A percentile compares a stretch with the other conserved stretches of the same genome.
Conservation (phyloP, 768 basidiomycete species). For the Kwoniella botswanensis region DNA sequence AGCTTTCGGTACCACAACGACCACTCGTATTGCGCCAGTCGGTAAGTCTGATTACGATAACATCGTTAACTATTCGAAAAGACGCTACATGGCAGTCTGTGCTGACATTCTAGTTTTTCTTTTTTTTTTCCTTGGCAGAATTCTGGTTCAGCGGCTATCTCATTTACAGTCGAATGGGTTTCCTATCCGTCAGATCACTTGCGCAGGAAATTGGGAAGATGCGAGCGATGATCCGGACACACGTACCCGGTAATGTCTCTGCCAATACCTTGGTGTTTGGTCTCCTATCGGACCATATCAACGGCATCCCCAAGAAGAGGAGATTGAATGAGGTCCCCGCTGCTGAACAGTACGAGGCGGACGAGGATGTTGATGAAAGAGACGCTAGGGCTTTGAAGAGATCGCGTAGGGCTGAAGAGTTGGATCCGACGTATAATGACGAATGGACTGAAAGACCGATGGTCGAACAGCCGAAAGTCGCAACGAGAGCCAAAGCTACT, state of each 20-base stretch:
- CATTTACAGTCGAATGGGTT: slow-evolving; percentile 45
- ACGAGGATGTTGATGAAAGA: slow-evolving; percentile 36
- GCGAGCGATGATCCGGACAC: slow-evolving; percentile 65
- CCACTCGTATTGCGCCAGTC: slow-evolving; percentile 79
- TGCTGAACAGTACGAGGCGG: slow-evolving; percentile 40
- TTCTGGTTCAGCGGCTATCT: slow-evolving; percentile 68
- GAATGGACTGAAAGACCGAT: slow-evolving; percentile 20
- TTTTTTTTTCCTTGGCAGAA: slow-evolving; percentile 60
- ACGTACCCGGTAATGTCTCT: slow-evolving; percentile 68
- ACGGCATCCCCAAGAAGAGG: slow-evolving; percentile 25
- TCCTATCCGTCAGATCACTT: slow-evolving; percentile 52
- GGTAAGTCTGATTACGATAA: slow-evolving; percentile 62
- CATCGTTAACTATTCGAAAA: neutral
- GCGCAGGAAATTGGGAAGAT: slow-evolving; percentile 68
- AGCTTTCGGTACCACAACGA: slow-evolving; percentile 71
- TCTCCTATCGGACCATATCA: slow-evolving; percentile 65
- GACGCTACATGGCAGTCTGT: too few species aligned
- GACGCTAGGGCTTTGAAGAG: slow-evolving; percentile 32
- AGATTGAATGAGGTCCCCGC: slow-evolving; percentile 27
- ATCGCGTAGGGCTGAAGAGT: slow-evolving; percentile 25
- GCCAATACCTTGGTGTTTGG: slow-evolving; percentile 66
- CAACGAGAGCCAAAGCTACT: slow-evolving; percentile 9
- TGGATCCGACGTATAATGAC: slow-evolving; percentile 35
- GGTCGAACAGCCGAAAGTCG: neutral
- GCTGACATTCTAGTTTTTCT: neutral